These are phyloP conservation scores for Biscogniauxia sp. DNA, from an alignment of 2,329 filamentous ascomycete species.

Conservation along the genomic window DNA sequence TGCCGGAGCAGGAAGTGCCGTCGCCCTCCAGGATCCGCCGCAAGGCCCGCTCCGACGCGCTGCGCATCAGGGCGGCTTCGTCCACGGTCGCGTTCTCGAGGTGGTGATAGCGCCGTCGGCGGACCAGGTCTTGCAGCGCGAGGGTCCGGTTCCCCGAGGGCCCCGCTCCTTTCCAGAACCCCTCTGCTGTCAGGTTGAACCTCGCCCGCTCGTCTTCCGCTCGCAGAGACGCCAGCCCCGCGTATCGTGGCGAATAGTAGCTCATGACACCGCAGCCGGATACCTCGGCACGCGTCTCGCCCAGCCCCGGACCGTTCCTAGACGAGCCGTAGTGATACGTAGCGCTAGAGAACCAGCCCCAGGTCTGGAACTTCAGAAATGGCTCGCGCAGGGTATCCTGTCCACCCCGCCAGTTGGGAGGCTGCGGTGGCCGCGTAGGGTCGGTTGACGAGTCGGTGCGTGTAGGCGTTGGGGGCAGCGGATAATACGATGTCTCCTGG, in stretches of 20 bases:
- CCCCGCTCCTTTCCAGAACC: constrained; percentile 35
- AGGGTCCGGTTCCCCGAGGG: constrained; percentile 21
- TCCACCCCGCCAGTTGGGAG: constrained; percentile 36
- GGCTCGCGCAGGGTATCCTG: constrained; percentile 33
- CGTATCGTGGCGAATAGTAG: constrained; percentile 42
- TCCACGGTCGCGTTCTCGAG: constrained; percentile 30
- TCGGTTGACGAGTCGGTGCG: constrained; percentile 34
- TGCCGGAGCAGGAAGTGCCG: constrained; percentile 34
- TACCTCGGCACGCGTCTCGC: constrained; percentile 41
- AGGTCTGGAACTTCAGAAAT: constrained; percentile 38
- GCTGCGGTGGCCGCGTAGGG: constrained; percentile 34
- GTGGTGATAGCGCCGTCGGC: constrained; percentile 38
- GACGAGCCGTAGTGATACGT: constrained; percentile 42
- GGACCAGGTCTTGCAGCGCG: constrained; percentile 34
- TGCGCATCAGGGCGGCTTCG: constrained; percentile 36
- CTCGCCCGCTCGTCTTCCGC: constrained; percentile 31
- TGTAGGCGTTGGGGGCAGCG: constrained; percentile 37
- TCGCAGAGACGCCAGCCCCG: constrained; percentile 31
- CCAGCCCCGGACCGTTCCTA: constrained; percentile 36
- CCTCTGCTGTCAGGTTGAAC: constrained; percentile 42
- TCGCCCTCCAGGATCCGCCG: constrained; percentile 20
- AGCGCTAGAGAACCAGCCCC: constrained; percentile 45
- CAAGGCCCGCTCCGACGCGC: constrained; percentile 32
- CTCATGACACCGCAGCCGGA: constrained; percentile 43
- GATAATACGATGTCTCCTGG: constrained; percentile 31